These are phyloP conservation scores for Whalleya microplaca DNA, from an alignment of 2,329 filamentous ascomycete genomes.

Conservation along the genomic window DNA sequence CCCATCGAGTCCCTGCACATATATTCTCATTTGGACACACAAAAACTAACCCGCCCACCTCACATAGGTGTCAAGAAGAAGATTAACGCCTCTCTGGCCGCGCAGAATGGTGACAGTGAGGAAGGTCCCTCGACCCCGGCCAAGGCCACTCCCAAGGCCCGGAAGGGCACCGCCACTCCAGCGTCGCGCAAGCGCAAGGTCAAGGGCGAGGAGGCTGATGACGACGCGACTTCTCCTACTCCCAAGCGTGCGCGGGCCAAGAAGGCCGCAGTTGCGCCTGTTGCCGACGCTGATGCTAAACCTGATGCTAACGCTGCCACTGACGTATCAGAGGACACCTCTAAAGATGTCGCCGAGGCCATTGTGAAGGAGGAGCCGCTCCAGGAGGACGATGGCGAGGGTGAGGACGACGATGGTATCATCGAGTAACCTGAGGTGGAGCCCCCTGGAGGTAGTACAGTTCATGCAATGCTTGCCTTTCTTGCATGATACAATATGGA, in stretches of 20 bases:
- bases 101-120: neutral
- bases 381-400: no score
- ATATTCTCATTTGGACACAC: neutral
- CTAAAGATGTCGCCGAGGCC: no score
- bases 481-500: no score
- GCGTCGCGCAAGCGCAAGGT: constrained; percentile 15
- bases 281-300: neutral
- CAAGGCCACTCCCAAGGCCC: constrained; percentile 8
- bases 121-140: constrained; percentile 4
- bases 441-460: no score
- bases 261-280: neutral
- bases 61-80: constrained; percentile 18
- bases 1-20: neutral
- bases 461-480: no score
- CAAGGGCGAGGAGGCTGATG: neutral
- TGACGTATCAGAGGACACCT: neutral
- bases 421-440: no score
- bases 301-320: neutral
- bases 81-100: neutral
- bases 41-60: neutral
- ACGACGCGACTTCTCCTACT: constrained; percentile 2
- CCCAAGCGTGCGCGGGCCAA: constrained; percentile 13
- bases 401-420: no score
- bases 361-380: neutral
- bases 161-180: constrained; percentile 8